phyloP scores from a whole-genome alignment of 1,139 yeast genomes.

The Geotrichum restrictum region DNA sequence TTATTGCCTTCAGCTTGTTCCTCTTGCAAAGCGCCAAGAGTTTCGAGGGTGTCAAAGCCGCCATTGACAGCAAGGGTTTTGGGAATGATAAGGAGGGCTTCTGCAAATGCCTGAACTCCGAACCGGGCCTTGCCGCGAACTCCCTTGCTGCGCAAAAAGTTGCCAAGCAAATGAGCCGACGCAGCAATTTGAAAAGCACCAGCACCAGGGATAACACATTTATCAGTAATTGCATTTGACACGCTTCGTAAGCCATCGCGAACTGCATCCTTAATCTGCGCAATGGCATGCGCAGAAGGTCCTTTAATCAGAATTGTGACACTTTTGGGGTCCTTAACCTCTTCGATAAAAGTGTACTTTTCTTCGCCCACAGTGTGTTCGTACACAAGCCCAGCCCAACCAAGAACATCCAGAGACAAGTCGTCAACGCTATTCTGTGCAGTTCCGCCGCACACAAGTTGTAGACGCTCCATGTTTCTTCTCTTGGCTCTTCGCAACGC shows the following conservation, averaged over 20 bases:
- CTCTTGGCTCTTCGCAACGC: conserved; percentile 98
- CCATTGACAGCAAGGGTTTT: conserved; percentile 89
- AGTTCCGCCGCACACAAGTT: conserved; percentile 93
- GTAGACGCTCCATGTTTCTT: conserved; percentile 98
- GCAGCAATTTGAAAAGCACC: conserved; percentile 92
- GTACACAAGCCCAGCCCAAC: conserved; percentile 85
- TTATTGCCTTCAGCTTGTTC: conserved; percentile 75
- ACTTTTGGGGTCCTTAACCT: conserved; percentile 84
- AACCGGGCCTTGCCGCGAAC: conserved; percentile 85
- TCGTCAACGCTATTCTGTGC: conserved; percentile 99
- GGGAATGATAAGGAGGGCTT: conserved; percentile 84
- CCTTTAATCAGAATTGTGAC: conserved; percentile 92
- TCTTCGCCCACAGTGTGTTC: conserved; percentile 96
- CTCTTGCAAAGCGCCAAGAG: conserved; percentile 84
- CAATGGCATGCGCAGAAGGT: conserved; percentile 80
- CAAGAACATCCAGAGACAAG: conserved; percentile 70
- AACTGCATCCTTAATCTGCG: conserved; percentile 93
- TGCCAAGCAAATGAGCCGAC: conserved; percentile 53
- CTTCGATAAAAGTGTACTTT: conserved; percentile 92
- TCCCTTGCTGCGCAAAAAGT: conserved; percentile 45
- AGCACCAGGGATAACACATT: conserved; percentile 88
- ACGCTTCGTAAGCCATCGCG: conserved; percentile 96
- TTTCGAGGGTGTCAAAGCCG: conserved; percentile 88
- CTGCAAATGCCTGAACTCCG: conserved; percentile 91
- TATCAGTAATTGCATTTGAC: conserved; percentile 83